Evolutionary conservation across 2,329 filamentous ascomycete species (phyloP), one percentile per base, ranked within the genome.

Genomic region (Pyricularia grisea): DNA sequence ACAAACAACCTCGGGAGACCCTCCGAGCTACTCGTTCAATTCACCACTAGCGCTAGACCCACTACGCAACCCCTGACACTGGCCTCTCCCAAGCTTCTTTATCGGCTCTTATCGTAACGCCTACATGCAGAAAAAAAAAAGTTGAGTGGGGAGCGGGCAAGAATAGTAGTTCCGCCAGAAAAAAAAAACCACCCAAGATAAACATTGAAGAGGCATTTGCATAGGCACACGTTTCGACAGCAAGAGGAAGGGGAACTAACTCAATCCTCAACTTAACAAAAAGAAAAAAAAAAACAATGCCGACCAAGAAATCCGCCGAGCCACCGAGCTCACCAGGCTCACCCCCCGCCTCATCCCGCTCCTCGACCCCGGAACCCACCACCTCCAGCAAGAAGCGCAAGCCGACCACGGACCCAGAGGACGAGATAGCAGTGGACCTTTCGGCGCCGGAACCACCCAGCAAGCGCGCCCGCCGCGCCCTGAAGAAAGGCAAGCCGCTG

Each of bases 381-480:
- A 66, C 12, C 20, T 66, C 66, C 50, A 67, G 81, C 69, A 90
- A 86, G 77, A 93, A 96, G 82, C 90, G 92, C 79, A 95, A 94
- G 79, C 82, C 88, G 33, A 70, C 66, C 67, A 27, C 58, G 58
- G 58, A 61, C 58, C 80, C 83, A 68, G 78, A 85, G 68, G 86
- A 89, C 66, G 91, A 94, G 58, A 90, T 99, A 75, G 93, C 97
- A 78, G 93, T 99, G 77, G 92, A 99, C 78, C 81, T 99, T 71
- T 85, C 83, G 72, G 89, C 92, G n/a, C 95, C 95, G 30, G 94
- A 98, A 76, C 95, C 95, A 25, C 92, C 93, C 0, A 98, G 95
- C 42, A 99, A 98, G 80, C 96, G 95, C 77, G 93, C 92, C 71
- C 88, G 93, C 73, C 93, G 95, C 77, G 90, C 90, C 71, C 87